Percentiles rank a stretch among this genome's conserved stretches.
Evolutionary conservation across 2,329 filamentous ascomycete species (phyloP).

Genomic region (Fusarium pseudocircinatum): DNA sequence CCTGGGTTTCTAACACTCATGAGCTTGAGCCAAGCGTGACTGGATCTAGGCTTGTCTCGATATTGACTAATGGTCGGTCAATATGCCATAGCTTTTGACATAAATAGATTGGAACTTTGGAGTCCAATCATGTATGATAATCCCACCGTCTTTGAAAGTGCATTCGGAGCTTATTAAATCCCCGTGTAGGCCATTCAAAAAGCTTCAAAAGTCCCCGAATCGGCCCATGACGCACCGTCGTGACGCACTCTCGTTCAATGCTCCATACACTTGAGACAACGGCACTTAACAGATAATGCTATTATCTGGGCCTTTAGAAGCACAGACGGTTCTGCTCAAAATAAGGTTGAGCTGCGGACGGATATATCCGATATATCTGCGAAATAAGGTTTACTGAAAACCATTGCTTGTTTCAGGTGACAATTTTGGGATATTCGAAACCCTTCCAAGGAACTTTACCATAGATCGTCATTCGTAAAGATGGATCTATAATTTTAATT

Average conservation of each 20-base stretch:
- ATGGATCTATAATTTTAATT: neutral
- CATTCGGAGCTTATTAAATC: no score
- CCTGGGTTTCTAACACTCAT: neutral
- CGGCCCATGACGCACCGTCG: neutral
- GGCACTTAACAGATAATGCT: neutral
- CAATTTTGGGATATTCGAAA: neutral
- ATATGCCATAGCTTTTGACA: neutral
- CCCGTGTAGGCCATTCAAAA: neutral
- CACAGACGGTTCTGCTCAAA: neutral
- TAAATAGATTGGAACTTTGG: neutral
- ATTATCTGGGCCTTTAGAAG: neutral
- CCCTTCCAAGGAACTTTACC: neutral
- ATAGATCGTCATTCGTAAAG: neutral
- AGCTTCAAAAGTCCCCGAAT: neutral
- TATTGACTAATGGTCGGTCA: neutral
- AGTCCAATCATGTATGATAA: neutral
- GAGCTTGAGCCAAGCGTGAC: accelerated
- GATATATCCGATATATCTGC: neutral
- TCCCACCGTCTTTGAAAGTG: accelerated
- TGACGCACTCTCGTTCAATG: neutral
- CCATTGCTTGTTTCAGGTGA: neutral
- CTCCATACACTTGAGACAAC: neutral
- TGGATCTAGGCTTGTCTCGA: neutral
- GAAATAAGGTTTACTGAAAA: neutral
- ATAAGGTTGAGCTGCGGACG: neutral